These are phyloP conservation scores for Erodium moschatum DNA, from an alignment of 441 rosid species.

Conservation along the genomic window DNA sequence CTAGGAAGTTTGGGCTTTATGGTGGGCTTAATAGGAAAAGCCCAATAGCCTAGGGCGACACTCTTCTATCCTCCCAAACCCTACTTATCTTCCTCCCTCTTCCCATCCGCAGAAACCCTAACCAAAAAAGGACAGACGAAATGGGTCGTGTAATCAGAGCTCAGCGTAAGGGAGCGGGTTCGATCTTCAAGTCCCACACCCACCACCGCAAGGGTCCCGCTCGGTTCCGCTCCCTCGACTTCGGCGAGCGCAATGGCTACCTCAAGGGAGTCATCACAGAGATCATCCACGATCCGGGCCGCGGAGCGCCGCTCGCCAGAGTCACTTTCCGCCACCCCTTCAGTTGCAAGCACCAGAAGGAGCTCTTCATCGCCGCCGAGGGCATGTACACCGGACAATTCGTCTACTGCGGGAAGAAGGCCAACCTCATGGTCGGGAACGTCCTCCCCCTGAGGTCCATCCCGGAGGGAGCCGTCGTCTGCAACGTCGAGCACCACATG, in stretches of 20 bases:
- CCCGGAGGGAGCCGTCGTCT: neutral
- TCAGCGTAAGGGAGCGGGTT: neutral
- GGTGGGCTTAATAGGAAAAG: neutral
- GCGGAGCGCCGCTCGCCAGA: neutral
- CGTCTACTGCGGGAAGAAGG: neutral
- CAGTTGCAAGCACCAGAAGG: neutral
- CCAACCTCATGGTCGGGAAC: neutral
- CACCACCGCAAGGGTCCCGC: neutral
- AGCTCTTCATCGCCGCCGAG: constrained; percentile 1
- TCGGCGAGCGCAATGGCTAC: neutral
- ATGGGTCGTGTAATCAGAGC: neutral
- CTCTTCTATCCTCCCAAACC: neutral
- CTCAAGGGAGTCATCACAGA: neutral
- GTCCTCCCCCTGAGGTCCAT: neutral
- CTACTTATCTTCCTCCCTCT: neutral
- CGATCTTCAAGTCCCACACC: neutral
- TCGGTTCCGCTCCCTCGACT: neutral
- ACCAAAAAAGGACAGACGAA: neutral
- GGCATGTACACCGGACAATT: neutral
- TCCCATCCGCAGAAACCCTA: neutral
- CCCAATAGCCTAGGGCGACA: neutral
- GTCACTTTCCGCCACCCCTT: neutral
- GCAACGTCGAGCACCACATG: constrained; percentile 1
- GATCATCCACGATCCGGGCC: neutral
- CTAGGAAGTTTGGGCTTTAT: too few relatives aligned